Evolutionary conservation across 208 protist genomes (phyloP).

Genomic region (Angomonas ambiguus): DNA sequence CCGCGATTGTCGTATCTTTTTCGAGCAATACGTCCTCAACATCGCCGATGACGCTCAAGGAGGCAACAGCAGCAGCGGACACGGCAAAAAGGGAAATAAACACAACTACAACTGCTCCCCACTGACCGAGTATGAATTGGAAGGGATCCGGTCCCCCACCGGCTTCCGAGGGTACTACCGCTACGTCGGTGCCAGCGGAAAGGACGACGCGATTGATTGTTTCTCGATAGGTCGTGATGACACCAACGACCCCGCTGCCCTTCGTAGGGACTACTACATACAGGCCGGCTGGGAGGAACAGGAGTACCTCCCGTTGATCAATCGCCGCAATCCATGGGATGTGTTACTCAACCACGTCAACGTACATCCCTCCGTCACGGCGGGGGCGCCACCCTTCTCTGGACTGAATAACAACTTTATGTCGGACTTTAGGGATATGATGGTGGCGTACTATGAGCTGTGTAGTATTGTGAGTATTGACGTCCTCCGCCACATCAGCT

Average conservation of each 20-base stretch:
- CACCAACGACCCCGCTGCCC: slow-evolving; percentile 45
- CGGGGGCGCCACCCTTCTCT: not conserved
- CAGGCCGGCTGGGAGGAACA: slow-evolving; percentile 59
- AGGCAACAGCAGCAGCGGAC: slow-evolving; percentile 5
- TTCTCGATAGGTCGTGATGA: slow-evolving; percentile 83
- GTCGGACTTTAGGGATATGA: slow-evolving; percentile 81
- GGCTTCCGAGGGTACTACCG: slow-evolving; percentile 84
- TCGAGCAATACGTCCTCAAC: slow-evolving; percentile 78
- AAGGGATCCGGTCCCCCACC: slow-evolving; percentile 58
- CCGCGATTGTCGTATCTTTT: slow-evolving; percentile 79
- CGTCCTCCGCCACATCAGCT: slow-evolving; percentile 84
- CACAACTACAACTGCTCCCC: slow-evolving; percentile 63
- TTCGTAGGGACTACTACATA: slow-evolving; percentile 70
- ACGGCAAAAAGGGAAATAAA: slow-evolving; percentile 28
- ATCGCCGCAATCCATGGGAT: slow-evolving; percentile 78
- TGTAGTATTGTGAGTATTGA: slow-evolving; percentile 75
- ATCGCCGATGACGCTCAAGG: slow-evolving; percentile 19
- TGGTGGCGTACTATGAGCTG: slow-evolving; percentile 84
- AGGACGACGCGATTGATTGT: slow-evolving; percentile 86
- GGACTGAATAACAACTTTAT: slow-evolving; percentile 68
- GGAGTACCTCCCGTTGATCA: slow-evolving; percentile 67
- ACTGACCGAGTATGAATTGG: slow-evolving; percentile 64
- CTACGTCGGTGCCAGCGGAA: slow-evolving; percentile 76
- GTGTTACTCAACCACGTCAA: slow-evolving; percentile 68
- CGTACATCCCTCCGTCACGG: not conserved